Base-by-base conservation (phyloP, 148 eudicot genomes). In the Persicaria maculosa region DNA sequence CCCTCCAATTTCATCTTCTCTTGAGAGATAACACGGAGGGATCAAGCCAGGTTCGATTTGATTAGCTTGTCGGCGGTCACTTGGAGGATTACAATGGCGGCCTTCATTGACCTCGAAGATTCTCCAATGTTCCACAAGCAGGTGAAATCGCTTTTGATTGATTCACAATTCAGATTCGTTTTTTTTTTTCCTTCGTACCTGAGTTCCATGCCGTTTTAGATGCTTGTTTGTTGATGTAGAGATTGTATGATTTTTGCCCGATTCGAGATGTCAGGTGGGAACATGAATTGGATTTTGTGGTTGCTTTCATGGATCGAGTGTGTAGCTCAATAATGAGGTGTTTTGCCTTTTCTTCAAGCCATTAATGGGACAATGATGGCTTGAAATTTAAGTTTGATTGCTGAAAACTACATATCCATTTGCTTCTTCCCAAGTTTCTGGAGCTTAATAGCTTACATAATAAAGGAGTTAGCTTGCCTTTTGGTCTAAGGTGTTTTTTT, bases 51-150 rank as follows among this genome's bases (percentile, higher is more conserved):
- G 47, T 40, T 40, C 70, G 9, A 43, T 40, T 65, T 65, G 46
- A 65, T 65, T 31, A 36, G 70, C 16, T 65, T 65, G 70, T 14
- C 31, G 20, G 46, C 19, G 70, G 6, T 14, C 70, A 65, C 45
- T 65, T 65, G 70, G 19, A 36, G 70, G 45, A 40, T 36, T 9
- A 50, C 83, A 58, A 89, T 89, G 93, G 86, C 88, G 65, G 73
- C 88, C 64, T 89, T 85, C 79, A 75, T 82, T 69, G 89, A 85
- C 71, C 89, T 89, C 50, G 89, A 86, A 68, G 93, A 89, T 81
- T 89, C 93, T 0, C 93, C 93, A 2, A 85, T 87, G 91, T 89
- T 89, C 62, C 89, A 89, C 72, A 83, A 85, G 45, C 91, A 89
- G 91, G 93, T 87, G 31, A 14, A 8, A 12, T 4, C 43, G 9